Evolutionary conservation across 176 grass and related monocot species (phyloP).

Genomic region (Cenchrus purpureus): DNA sequence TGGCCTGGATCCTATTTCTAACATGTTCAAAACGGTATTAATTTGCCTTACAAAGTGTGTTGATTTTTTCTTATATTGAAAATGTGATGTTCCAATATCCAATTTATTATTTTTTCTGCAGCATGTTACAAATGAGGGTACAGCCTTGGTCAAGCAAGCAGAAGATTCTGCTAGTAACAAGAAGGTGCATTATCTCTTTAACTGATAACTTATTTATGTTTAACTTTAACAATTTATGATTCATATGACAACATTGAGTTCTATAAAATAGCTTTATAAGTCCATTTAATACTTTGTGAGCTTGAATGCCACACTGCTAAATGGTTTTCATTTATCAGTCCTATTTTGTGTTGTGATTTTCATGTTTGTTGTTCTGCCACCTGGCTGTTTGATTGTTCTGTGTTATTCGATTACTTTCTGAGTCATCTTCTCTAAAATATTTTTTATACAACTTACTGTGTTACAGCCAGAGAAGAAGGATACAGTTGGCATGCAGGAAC

Average conservation of each 20-base stretch:
- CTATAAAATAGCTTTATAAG: neutral
- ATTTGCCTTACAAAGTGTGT: neutral
- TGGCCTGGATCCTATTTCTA: slow-evolving; percentile 89
- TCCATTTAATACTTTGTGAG: slow-evolving; percentile 2
- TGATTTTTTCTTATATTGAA: neutral
- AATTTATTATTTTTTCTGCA: slow-evolving; percentile 34
- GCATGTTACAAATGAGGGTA: slow-evolving; percentile 93
- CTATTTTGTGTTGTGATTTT: neutral
- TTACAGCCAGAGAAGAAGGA: slow-evolving; percentile 89
- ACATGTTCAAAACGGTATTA: slow-evolving; percentile 89
- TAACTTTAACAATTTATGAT: neutral
- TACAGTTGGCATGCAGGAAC: slow-evolving; percentile 83
- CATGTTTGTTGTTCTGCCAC: neutral
- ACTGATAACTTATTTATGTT: slow-evolving; percentile 28
- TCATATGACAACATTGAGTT: neutral
- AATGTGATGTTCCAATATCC: no score
- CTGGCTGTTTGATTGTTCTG: neutral
- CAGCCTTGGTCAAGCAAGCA: slow-evolving; percentile 85
- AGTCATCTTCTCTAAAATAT: neutral
- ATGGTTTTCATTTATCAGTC: neutral
- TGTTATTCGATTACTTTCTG: neutral
- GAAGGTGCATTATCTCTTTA: slow-evolving; percentile 62
- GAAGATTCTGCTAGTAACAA: slow-evolving; percentile 96
- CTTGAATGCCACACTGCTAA: neutral
- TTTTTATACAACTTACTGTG: neutral